phyloP scores from a whole-genome alignment of 2,329 filamentous ascomycete species.

The Mycosphaerella sp. region DNA sequence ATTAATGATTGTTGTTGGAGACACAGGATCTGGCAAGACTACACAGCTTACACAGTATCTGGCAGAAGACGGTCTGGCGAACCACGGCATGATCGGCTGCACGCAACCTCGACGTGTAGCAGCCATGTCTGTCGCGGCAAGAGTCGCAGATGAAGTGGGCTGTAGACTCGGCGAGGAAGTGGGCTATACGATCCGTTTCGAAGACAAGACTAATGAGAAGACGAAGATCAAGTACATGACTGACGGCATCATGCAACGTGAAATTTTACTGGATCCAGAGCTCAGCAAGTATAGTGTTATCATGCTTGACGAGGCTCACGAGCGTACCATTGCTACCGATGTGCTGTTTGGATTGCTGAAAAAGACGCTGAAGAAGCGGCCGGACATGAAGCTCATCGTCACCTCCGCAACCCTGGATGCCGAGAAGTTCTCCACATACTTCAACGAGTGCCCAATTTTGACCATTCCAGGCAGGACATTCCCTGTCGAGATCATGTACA shows the following conservation, averaged over 20 bases:
- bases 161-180: constrained; percentile 87
- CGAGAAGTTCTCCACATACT: constrained; percentile 95
- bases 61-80: constrained; percentile 83
- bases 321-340: constrained; percentile 92
- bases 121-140: constrained; percentile 94
- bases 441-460: constrained; percentile 93
- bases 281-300: constrained; percentile 88
- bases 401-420: constrained; percentile 95
- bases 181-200: constrained; percentile 95
- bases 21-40: constrained; percentile 95
- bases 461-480: constrained; percentile 92
- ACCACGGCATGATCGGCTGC: constrained; percentile 85
- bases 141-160: constrained; percentile 92
- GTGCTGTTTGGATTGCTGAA: constrained; percentile 91
- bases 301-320: constrained; percentile 97
- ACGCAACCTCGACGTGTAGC: constrained; percentile 96
- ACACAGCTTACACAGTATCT: constrained; percentile 95
- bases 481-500: constrained; percentile 94
- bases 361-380: constrained; percentile 77
- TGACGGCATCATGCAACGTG: constrained; percentile 93
- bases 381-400: constrained; percentile 89
- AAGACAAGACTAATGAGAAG: constrained; percentile 79
- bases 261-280: constrained; percentile 87
- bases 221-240: constrained; percentile 99
- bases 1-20: constrained; percentile 89